These are phyloP conservation scores for Hanseniaspora vineae DNA, from an alignment of 805 yeast genomes.

Conservation along the genomic window DNA sequence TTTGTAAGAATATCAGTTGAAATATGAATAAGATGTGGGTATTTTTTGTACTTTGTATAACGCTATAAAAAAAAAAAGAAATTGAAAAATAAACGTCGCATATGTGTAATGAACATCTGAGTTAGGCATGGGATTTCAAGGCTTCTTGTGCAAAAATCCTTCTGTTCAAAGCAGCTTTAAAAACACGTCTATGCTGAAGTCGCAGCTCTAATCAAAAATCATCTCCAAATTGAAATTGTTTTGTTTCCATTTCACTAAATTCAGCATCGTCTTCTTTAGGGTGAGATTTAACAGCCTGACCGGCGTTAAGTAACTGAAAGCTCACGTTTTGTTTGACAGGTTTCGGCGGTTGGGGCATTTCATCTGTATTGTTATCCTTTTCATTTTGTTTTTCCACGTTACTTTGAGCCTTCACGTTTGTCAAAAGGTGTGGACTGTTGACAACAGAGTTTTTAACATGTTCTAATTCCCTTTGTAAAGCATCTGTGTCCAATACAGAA, in stretches of 20 bases:
- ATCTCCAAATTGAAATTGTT: constrained; percentile 19
- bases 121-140: too few relatives aligned
- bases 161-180: too few relatives aligned
- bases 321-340: background rate
- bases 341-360: background rate
- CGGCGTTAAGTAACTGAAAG: constrained; percentile 18
- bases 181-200: too few relatives aligned
- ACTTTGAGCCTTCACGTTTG: constrained; percentile 2
- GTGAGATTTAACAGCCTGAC: constrained; percentile 13
- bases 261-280: constrained; percentile 21
- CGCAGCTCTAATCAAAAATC: constrained; percentile 10
- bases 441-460: constrained; percentile 6
- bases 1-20: constrained; percentile 29
- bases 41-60: too few relatives aligned
- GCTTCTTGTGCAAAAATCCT: too few relatives aligned
- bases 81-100: constrained; percentile 9
- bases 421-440: constrained; percentile 2
- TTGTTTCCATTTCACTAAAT: constrained; percentile 5
- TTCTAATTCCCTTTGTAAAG: background rate
- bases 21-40: too few relatives aligned
- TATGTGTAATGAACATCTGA: too few relatives aligned
- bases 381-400: background rate
- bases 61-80: constrained; percentile 2
- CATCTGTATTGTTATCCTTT: background rate
- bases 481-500: background rate